Conservation (phyloP, 2,329 filamentous ascomycete genomes). For the Trichoderma endophyticum region DNA sequence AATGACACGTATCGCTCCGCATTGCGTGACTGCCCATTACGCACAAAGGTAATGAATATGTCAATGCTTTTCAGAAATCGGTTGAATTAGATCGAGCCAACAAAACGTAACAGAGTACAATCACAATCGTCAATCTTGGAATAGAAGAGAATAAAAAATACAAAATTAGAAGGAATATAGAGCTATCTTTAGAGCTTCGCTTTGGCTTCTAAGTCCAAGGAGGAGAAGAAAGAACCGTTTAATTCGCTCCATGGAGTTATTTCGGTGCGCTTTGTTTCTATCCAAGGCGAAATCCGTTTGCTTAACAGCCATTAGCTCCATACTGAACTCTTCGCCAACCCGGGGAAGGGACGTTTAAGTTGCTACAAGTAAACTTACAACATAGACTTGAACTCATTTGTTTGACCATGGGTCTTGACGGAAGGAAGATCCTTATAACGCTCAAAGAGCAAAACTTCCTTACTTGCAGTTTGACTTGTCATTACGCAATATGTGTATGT, state of each 20-base stretch:
- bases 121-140: too few relatives aligned
- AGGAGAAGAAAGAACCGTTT: neutral
- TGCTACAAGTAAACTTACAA: neutral
- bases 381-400: neutral
- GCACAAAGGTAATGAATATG: too few relatives aligned
- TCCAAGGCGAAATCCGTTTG: neutral
- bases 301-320: neutral
- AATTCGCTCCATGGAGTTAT: neutral
- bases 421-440: neutral
- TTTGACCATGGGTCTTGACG: neutral
- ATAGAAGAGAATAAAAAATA: too few relatives aligned
- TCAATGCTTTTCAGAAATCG: too few relatives aligned
- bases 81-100: too few relatives aligned
- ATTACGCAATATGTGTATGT: neutral
- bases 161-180: too few relatives aligned
- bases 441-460: neutral
- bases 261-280: neutral
- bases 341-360: neutral
- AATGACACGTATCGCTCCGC: too few relatives aligned
- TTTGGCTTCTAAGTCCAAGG: neutral
- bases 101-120: too few relatives aligned
- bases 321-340: neutral
- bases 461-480: neutral
- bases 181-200: neutral
- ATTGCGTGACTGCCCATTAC: too few relatives aligned